A percentile compares a stretch with the other conserved stretches of the same genome.
Conservation (phyloP, 2,329 filamentous ascomycete species). For the Fusarium algeriense region DNA sequence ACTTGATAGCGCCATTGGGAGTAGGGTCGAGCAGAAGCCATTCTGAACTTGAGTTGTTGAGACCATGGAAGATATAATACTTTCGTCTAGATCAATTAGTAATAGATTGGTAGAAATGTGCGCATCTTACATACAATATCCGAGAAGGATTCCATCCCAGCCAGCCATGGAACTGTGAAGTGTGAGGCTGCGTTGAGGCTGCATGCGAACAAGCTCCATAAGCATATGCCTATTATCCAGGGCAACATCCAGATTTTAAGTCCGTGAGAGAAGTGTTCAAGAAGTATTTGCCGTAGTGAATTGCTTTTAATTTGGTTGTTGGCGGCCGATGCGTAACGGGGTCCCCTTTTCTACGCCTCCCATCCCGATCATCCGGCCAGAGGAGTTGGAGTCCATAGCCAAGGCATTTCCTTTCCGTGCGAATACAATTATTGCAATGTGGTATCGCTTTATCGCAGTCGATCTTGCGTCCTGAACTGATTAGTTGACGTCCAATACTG, state of each 20-base stretch:
- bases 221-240: rapidly evolving
- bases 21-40: neutral
- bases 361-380: constrained; percentile 4
- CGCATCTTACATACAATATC: neutral
- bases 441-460: neutral
- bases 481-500: neutral
- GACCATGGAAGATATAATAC: neutral
- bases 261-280: neutral
- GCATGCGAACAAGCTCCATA: neutral
- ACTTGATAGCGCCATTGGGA: neutral
- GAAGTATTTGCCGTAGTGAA: neutral
- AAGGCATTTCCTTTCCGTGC: neutral
- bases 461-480: neutral
- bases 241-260: neutral
- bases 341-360: neutral
- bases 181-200: neutral
- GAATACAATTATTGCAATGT: neutral
- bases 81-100: neutral
- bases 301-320: too few species aligned
- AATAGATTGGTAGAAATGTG: too few species aligned
- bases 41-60: constrained; percentile 3
- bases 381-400: neutral
- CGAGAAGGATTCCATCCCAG: neutral
- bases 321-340: neutral
- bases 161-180: neutral